Evolutionary conservation across 2,329 filamentous ascomycete genomes (phyloP), one percentile per base, ranked within the genome.

Genomic region (Stromatinia cepivora): DNA sequence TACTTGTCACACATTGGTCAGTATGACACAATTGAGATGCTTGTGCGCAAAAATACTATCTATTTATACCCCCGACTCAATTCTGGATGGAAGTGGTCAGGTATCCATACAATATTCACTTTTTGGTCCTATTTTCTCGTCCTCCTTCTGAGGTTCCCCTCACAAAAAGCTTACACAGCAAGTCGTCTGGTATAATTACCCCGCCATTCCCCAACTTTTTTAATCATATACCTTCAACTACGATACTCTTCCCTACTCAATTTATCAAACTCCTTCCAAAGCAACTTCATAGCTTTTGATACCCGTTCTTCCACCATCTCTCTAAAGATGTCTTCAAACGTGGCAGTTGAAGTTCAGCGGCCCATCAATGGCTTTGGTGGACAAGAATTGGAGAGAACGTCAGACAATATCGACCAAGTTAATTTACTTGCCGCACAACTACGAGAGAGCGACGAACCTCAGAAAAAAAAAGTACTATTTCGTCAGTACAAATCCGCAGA

Each of bases 401-500:
- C 81, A 9, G 81, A 82, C 72, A 78, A 82, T 73, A 85, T 86
- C 67, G 85, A 87, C 77, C 80, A 82, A n/a, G 82, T 87, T 77
- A 87, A 87, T 77, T 79, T 82, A 62, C 79, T 86, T 73, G 86
- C 85, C 75, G 80, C 77, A 56, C 73, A 81, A 42, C 4, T 3
- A 65, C 76, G 70, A 74, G 73, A 75, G 62, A 89, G 73, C 93
- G 93, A 42, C 78, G 91, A 93, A 79, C 80, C 85, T 59, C 82
- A 87, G 59, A 94, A 94, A 80, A 90, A 94, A 84, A 94, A 94
- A 83, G 85, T 87, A 31, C 84, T 89, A 73, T 94, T 94, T 82
- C 86, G 93, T 46, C 90, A 95, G 78, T 97, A 94, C 81, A 89
- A 93, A 75, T 88, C 89, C 22, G 92, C 93, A 54, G 92, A 90